Percentiles rank a stretch among this genome's conserved stretches.
Evolutionary conservation across 2,329 filamentous ascomycete species (phyloP).

Genomic region (Cladobotryum mycophilum): DNA sequence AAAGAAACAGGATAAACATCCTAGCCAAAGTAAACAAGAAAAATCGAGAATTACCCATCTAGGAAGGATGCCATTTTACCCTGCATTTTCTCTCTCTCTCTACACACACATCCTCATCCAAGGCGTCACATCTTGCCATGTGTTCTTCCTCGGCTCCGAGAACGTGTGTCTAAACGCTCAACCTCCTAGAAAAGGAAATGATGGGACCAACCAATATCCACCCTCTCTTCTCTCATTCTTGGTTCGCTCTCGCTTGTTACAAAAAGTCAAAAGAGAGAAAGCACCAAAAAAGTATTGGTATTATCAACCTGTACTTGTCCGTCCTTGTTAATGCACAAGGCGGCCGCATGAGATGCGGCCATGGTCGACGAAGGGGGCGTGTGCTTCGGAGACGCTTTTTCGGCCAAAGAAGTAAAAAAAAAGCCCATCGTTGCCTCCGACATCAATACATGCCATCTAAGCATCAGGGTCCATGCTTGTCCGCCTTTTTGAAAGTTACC

Average conservation of each 20-base stretch:
- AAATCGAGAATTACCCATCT: too few species aligned
- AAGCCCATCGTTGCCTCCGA: not conserved
- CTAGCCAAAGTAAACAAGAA: too few species aligned
- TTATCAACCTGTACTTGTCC: not conserved
- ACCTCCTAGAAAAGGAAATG: constrained; percentile 2
- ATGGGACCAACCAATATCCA: not conserved
- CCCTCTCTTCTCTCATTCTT: not conserved
- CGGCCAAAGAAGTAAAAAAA: constrained; percentile 4
- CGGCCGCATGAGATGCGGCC: constrained; percentile 21
- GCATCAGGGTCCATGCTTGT: too few species aligned
- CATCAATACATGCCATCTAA: not conserved
- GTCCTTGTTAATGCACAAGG: constrained; percentile 13
- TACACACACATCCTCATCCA: too few species aligned
- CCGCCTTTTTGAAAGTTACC: too few species aligned
- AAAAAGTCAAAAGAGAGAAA: not conserved
- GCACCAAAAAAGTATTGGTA: not conserved
- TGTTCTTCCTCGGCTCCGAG: too few species aligned
- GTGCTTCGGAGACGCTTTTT: constrained; percentile 3
- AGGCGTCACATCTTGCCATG: too few species aligned
- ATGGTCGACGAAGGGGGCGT: constrained; percentile 11
- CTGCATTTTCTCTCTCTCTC: too few species aligned
- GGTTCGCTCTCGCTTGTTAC: not conserved
- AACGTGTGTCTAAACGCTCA: not conserved
- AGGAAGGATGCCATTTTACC: not conserved
- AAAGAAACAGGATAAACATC: not conserved